phyloP scores from a whole-genome alignment of 345 rosid genomes.

The Salix koriyanagi region DNA sequence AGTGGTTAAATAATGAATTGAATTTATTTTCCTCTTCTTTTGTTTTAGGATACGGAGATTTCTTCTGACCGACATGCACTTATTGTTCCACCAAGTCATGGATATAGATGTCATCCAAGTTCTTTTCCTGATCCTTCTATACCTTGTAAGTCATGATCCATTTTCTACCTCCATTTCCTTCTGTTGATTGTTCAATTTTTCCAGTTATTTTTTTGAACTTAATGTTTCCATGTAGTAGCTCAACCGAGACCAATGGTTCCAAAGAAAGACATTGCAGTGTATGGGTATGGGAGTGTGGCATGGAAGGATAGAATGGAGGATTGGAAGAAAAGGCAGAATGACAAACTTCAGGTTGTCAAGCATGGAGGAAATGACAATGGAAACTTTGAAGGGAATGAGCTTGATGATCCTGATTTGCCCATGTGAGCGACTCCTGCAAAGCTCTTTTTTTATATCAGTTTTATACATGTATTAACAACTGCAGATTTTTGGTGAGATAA shows the following conservation, averaged over 20 bases:
- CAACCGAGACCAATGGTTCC: slow-evolving; percentile 94
- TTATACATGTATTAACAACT: not conserved
- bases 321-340: slow-evolving; percentile 80
- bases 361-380: slow-evolving; percentile 63
- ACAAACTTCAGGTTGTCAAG: slow-evolving; percentile 76
- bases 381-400: slow-evolving; percentile 49
- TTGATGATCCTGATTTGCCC: slow-evolving; percentile 86
- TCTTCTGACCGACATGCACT: slow-evolving; percentile 89
- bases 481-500: not conserved
- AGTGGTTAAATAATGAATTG: not conserved
- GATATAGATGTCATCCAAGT: slow-evolving; percentile 67
- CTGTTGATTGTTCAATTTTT: not conserved
- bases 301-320: slow-evolving; percentile 96
- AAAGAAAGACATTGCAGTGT: slow-evolving; percentile 73
- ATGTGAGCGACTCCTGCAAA: slow-evolving; percentile 45
- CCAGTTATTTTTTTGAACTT: slow-evolving; percentile 4
- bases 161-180: not conserved
- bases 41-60: slow-evolving; percentile 65
- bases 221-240: slow-evolving; percentile 38
- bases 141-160: slow-evolving; percentile 52
- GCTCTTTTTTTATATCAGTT: not conserved
- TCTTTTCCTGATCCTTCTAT: slow-evolving; percentile 61
- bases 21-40: not conserved
- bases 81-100: slow-evolving; percentile 74
- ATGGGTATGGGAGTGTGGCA: slow-evolving; percentile 96